Conservation (phyloP, 2,329 filamentous ascomycete species). For the Trichoderma simmonsii region DNA sequence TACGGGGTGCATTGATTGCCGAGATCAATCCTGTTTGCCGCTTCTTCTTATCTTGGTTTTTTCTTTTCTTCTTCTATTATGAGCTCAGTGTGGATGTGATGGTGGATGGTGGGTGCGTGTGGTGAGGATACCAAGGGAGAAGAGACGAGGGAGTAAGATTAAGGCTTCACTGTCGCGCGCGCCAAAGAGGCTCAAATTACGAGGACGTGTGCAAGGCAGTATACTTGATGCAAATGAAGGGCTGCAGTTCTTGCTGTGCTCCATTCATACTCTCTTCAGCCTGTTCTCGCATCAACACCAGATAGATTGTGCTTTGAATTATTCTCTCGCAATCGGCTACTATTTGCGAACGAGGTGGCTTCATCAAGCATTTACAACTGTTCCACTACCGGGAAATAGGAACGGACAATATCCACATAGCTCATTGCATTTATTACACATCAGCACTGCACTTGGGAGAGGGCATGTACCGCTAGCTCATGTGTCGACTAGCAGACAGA, state of each 20-base stretch:
- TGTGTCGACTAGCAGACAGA: neutral
- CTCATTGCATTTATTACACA: neutral
- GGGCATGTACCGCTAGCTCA: neutral
- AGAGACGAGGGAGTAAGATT: neutral
- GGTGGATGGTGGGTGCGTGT: neutral
- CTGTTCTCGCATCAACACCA: neutral
- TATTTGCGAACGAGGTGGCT: neutral
- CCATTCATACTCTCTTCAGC: neutral
- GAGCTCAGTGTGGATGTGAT: neutral
- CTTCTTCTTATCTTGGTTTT: neutral
- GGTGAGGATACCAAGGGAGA: neutral
- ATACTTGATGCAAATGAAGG: neutral
- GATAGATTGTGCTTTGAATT: neutral
- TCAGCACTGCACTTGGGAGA: no score
- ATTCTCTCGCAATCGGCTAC: neutral
- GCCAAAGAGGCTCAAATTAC: neutral
- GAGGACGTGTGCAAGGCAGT: neutral
- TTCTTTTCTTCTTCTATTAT: neutral
- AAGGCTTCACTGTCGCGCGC: slow-evolving; percentile 2
- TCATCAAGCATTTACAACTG: neutral
- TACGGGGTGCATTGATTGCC: neutral
- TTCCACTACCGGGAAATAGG: neutral
- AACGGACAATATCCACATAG: neutral
- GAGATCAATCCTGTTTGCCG: neutral
- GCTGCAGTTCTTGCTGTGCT: neutral